Base-by-base conservation (phyloP, 2,329 filamentous ascomycete genomes). In the Cercospora janseana region DNA sequence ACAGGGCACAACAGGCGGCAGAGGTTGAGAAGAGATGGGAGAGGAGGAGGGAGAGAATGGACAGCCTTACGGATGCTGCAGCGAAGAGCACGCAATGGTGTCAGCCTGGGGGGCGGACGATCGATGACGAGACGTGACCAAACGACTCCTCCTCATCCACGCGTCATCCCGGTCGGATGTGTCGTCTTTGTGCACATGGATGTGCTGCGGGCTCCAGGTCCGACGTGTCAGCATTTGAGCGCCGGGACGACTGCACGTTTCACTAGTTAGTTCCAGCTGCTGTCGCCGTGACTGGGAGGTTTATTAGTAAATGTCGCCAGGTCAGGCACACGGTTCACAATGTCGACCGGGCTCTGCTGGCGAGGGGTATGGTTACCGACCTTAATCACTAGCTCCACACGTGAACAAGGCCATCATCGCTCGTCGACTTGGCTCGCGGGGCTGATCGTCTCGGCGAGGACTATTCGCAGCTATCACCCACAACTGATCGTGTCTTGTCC, bases 41-140 rank as follows among this genome's bases (percentile, higher is more conserved):
- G 20, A 16, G 37, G 2, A 46, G 35, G 41, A 35, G 34, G 1
- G 13, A 8, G 20, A 40, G 45, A 37, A 43, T 34, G 28, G 12
- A 34, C 27, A 51, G 35, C 15, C 37, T 35, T 43, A 48, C 34
- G 24, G 26, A 34, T 43, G 32, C 38, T 34, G 10, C 29, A 47
- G 28, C n/a, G 23, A 28, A 38, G 29, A 51, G 48, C 48, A 54
- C 51, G 51, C 48, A 51, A 56, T 56, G 51, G 29, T 48, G 55
- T 54, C 54, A 55, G 55, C 51, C 26, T 57, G 31, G 37, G 46
- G n/a, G n/a, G n/a, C n/a, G 21, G 31, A 31, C 16, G 43, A 53
- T 56, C 50, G 53, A 56, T 56, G 53, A 56, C 53, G 53, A 38
- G 46, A 47, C 16, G 34, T 15, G 24, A 13, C 16, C n/a, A 10